phyloP scores from a whole-genome alignment of 345 rosid species.

The Linum trigynum region DNA sequence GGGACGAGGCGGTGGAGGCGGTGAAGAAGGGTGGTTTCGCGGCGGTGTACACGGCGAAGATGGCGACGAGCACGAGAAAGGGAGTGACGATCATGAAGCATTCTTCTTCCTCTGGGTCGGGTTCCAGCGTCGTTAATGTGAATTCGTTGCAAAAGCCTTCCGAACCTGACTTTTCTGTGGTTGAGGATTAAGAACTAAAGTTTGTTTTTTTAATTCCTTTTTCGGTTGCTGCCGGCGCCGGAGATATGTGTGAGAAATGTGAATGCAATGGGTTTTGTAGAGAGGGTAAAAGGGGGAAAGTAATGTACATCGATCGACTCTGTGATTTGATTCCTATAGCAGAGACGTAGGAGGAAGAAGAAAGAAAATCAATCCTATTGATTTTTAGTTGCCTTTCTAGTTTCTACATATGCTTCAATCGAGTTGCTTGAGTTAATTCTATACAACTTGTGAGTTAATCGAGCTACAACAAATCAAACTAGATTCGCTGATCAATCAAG shows the following conservation, averaged over 20 bases:
- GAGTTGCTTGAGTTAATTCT: too few species aligned
- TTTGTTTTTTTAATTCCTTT: background rate
- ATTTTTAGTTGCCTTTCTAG: too few species aligned
- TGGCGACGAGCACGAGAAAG: constrained; percentile 30
- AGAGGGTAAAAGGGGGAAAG: background rate
- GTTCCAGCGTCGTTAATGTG: constrained; percentile 30
- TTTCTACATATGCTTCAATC: too few species aligned
- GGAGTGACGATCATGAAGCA: constrained; percentile 19
- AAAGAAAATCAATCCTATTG: too few species aligned
- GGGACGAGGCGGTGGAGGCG: background rate
- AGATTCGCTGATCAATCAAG: too few species aligned
- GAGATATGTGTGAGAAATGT: constrained; percentile 2
- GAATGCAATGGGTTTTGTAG: constrained; percentile 7
- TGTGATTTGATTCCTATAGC: too few species aligned
- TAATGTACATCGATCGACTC: background rate
- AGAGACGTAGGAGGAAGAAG: too few species aligned
- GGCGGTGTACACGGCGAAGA: constrained; percentile 26
- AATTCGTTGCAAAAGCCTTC: constrained; percentile 58
- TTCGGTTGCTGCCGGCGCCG: background rate
- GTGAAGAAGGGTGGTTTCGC: background rate
- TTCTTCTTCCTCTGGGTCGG: constrained; percentile 23
- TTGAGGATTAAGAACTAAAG: constrained; percentile 23
- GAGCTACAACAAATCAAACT: too few species aligned
- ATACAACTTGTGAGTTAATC: too few species aligned
- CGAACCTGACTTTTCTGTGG: constrained; percentile 78